Base-by-base conservation (phyloP, 352 stramenopile genomes). In the Globisporangium echinulatum region DNA sequence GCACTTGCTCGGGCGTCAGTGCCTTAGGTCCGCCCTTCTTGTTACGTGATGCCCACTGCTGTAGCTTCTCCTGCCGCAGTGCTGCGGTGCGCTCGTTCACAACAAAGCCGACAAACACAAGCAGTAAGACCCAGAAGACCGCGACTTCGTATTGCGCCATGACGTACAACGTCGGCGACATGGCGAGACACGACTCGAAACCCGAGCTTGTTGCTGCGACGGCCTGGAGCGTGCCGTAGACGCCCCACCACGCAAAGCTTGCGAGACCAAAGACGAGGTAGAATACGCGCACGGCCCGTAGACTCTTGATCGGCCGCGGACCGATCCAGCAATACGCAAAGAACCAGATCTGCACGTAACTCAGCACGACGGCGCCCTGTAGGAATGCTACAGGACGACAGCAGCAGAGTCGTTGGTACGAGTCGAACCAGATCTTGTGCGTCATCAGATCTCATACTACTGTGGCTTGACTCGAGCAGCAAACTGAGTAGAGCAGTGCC, bases 311-410 rank as follows among this genome's bases (percentile, higher is more conserved):
- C 10, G 77, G 76, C 47, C 58, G 61, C 8, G 70, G 76, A 0
- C 78, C 76, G 67, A 88, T 88, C 81, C 78, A 90, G 57, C 76
- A 86, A 50, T 87, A 88, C 47, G 81, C 70, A 59, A 81, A 90
- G 57, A 90, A 90, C 49, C 75, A 62, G 13, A 88, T 71, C 7
- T 86, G 66, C 33, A 87, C 47, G 56, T 90, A 79, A 61, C 78
- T 88, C 36, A 90, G 57, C 48, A 79, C 67, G 13, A 90, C 78
- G 1, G 81, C 78, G 40, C 81, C 81, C 49, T 85, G 77, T 61
- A 90, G 51, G 49, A 88, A 88, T 52, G 66, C 80, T 90, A 53
- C 9, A 54, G 4, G 43, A 50, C 33, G 9, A 66, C 61, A 53
- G 39, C 33, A 14, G 10, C 42, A 47, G 4, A 46, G 42, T 33